phyloP scores from a whole-genome alignment of 176 grass and related monocot genomes.

The Saccharum officinarum region DNA sequence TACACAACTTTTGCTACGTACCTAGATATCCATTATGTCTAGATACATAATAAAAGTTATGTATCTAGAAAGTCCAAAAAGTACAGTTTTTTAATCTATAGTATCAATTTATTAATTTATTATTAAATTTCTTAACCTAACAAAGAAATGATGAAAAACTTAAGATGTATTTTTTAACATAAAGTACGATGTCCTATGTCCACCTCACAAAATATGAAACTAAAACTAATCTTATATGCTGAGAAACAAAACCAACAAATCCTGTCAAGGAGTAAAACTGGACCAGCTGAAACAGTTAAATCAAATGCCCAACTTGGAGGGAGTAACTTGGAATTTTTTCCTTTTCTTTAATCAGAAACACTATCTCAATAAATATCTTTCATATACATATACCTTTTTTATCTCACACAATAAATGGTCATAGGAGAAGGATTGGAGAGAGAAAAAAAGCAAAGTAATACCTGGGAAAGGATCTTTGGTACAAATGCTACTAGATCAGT shows the following conservation, averaged over 20 bases:
- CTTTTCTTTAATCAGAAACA: not conserved
- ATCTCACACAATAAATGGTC: not conserved
- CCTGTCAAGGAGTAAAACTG: not conserved
- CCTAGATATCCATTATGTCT: not conserved
- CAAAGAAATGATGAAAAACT: not conserved
- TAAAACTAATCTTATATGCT: not conserved
- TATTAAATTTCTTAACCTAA: not conserved
- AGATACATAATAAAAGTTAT: not conserved
- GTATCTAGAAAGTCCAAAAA: not conserved
- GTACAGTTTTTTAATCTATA: not conserved
- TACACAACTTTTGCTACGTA: not conserved
- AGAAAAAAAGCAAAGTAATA: conserved; percentile 4
- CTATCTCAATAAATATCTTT: not conserved
- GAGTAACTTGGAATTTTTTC: not conserved
- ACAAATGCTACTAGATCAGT: conserved; percentile 63
- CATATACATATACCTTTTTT: not conserved
- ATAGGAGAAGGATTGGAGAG: conserved; percentile 1
- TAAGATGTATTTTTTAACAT: not conserved
- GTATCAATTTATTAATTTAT: not conserved
- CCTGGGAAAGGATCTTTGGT: conserved; percentile 77
- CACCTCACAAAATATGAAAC: not conserved
- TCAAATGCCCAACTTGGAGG: not conserved
- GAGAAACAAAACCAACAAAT: not conserved
- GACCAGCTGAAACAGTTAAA: not conserved
- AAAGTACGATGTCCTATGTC: not conserved